These are phyloP conservation scores for Rhodotorula kratochvilovae DNA, from an alignment of 768 basidiomycete species.

Conservation along the genomic window DNA sequence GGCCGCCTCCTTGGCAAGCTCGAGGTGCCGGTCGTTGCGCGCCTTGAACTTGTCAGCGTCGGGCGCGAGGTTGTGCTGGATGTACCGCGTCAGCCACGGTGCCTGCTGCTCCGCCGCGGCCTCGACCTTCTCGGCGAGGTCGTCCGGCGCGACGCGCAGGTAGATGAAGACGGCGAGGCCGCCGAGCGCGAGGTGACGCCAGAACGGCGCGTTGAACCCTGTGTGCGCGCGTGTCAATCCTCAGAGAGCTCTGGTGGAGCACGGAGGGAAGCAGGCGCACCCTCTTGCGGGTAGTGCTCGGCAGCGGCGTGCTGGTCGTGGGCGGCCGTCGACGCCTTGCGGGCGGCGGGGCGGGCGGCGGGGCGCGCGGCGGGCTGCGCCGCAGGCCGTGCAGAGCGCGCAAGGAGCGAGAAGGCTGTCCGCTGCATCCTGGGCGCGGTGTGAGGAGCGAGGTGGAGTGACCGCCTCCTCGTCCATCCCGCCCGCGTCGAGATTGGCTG, in stretches of 20 bases:
- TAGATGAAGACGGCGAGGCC: slow-evolving; percentile 42
- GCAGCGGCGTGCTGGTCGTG: slow-evolving; percentile 6
- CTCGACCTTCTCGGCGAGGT: slow-evolving; percentile 40
- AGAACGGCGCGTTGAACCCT: slow-evolving; percentile 49
- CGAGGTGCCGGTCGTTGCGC: slow-evolving; percentile 49
- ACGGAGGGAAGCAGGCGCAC: background rate
- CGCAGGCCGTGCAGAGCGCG: background rate
- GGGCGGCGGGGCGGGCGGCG: background rate
- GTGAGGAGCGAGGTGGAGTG: background rate
- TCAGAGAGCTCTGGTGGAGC: background rate
- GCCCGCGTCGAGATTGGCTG: background rate
- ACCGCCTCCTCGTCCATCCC: background rate
- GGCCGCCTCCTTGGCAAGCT: slow-evolving; percentile 46
- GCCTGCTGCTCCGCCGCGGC: background rate
- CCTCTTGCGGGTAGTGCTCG: slow-evolving; percentile 34
- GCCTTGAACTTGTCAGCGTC: slow-evolving; percentile 45
- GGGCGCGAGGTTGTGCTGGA: slow-evolving; percentile 45
- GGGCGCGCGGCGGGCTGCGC: background rate
- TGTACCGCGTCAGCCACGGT: slow-evolving; percentile 44
- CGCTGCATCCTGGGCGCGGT: slow-evolving; percentile 1
- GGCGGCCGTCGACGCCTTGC: background rate
- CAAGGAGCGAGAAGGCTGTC: background rate
- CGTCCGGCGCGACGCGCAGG: slow-evolving; percentile 43
- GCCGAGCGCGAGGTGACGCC: slow-evolving; percentile 46
- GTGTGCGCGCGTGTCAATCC: background rate